Evolutionary conservation across 2,329 filamentous ascomycete species (phyloP).

Genomic region (Magnaporthiopsis incrustans): DNA sequence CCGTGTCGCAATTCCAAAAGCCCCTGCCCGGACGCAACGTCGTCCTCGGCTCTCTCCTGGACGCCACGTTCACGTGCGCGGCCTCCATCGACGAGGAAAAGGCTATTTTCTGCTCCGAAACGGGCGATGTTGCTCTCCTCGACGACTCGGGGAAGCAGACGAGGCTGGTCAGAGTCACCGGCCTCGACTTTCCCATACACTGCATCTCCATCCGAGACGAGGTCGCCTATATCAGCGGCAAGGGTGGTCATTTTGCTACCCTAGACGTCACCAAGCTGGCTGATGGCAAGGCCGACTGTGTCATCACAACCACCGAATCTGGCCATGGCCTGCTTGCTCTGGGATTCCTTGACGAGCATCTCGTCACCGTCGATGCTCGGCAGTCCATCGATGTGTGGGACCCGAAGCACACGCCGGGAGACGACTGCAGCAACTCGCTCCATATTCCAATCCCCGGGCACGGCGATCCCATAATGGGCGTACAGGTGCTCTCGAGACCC

Average conservation of each 20-base stretch:
- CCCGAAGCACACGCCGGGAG: slow-evolving; percentile 31
- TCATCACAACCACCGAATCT: slow-evolving; percentile 30
- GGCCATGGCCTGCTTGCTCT: slow-evolving; percentile 52
- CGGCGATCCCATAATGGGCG: slow-evolving; percentile 62
- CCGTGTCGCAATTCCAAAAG: slow-evolving; percentile 41
- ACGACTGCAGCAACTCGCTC: slow-evolving; percentile 14
- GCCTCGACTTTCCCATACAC: slow-evolving; percentile 58
- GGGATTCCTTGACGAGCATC: slow-evolving; percentile 56
- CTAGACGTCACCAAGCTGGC: slow-evolving; percentile 43
- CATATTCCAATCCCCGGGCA: slow-evolving; percentile 53
- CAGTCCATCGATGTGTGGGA: slow-evolving; percentile 66
- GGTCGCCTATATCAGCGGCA: slow-evolving; percentile 61
- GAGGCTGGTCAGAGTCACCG: slow-evolving; percentile 58
- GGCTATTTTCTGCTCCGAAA: slow-evolving; percentile 78
- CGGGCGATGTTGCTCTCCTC: slow-evolving; percentile 81
- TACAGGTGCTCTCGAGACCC: slow-evolving; percentile 54
- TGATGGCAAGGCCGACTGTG: slow-evolving; percentile 28
- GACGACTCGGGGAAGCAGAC: slow-evolving; percentile 68
- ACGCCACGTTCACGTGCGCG: slow-evolving; percentile 76
- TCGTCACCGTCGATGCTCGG: slow-evolving; percentile 68
- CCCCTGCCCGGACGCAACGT: slow-evolving; percentile 82
- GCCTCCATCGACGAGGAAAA: slow-evolving; percentile 62
- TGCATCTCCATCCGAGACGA: slow-evolving; percentile 56
- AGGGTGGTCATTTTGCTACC: slow-evolving; percentile 49
- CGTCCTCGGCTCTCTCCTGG: slow-evolving; percentile 70